A percentile compares a stretch with the other conserved stretches of the same genome.
Evolutionary conservation across 2,329 filamentous ascomycete species (phyloP).

Genomic region (Sphaerulina populicola): DNA sequence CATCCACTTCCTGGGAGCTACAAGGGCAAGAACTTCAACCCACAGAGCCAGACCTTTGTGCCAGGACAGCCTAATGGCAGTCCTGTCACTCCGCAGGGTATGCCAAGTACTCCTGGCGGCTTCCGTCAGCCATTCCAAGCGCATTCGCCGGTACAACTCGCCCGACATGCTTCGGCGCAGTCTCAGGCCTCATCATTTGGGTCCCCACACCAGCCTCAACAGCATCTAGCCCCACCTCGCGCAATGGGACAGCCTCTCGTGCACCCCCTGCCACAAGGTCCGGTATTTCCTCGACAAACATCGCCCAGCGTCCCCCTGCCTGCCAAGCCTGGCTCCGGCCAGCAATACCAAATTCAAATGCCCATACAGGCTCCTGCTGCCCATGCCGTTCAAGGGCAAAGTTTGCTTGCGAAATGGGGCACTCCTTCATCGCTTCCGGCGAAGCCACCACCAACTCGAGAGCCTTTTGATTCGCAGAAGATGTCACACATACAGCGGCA

Average conservation of each 20-base stretch:
- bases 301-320: slow-evolving; percentile 31
- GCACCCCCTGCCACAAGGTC: slow-evolving; percentile 33
- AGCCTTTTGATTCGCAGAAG: slow-evolving; percentile 21
- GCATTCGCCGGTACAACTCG: slow-evolving; percentile 18
- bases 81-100: slow-evolving; percentile 23
- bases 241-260: slow-evolving; percentile 23
- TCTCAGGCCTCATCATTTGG: slow-evolving; percentile 27
- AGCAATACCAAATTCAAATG: slow-evolving; percentile 13
- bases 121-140: slow-evolving; percentile 7
- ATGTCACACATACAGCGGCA: slow-evolving; percentile 17
- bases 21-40: slow-evolving; percentile 81
- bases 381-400: slow-evolving; percentile 32
- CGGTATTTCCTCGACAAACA: slow-evolving; percentile 32
- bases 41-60: slow-evolving; percentile 86
- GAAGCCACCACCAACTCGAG: slow-evolving; percentile 45
- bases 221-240: slow-evolving; percentile 18
- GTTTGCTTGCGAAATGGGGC: slow-evolving; percentile 50
- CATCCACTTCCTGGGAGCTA: slow-evolving; percentile 80
- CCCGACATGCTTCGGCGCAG: slow-evolving; percentile 30
- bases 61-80: slow-evolving; percentile 46
- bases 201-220: slow-evolving; percentile 19
- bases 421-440: slow-evolving; percentile 48
- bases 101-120: slow-evolving; percentile 9
- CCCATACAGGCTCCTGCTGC: slow-evolving; percentile 5
- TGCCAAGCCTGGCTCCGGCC: slow-evolving; percentile 24